Conservation (phyloP, 1,139 yeast genomes). For the Pichia sp. region DNA sequence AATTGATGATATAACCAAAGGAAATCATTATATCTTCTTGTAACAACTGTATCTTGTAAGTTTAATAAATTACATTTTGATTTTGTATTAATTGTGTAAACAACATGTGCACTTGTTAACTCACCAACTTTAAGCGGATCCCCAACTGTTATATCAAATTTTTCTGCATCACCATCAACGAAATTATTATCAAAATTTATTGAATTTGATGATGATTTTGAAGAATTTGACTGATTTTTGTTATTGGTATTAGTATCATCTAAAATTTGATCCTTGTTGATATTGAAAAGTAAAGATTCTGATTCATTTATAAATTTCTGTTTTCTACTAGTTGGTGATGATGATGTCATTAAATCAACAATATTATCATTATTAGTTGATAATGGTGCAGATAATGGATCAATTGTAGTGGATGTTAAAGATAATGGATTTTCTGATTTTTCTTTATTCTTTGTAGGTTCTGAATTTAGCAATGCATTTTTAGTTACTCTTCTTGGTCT, state of each 20-base stretch:
- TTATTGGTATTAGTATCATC: neutral
- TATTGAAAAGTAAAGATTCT: slow-evolving; percentile 38
- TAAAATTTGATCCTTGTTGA: slow-evolving; percentile 11
- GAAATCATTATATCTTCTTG: slow-evolving; percentile 30
- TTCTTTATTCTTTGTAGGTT: neutral
- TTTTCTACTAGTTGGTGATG: slow-evolving; percentile 15
- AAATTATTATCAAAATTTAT: slow-evolving; percentile 12
- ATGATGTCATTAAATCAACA: neutral
- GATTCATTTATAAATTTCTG: slow-evolving; percentile 34
- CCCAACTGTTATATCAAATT: slow-evolving; percentile 67
- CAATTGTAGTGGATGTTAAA: slow-evolving; percentile 30
- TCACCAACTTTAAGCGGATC: slow-evolving; percentile 94
- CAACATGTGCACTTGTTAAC: slow-evolving; percentile 80
- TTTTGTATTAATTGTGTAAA: slow-evolving; percentile 67
- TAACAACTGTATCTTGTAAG: slow-evolving; percentile 22
- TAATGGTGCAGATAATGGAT: slow-evolving; percentile 26
- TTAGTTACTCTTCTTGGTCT: slow-evolving; percentile 41
- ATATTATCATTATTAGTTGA: slow-evolving; percentile 14
- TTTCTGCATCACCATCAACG: slow-evolving; percentile 23
- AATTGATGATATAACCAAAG: slow-evolving; percentile 80
- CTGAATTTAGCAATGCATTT: slow-evolving; percentile 13
- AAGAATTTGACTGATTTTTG: neutral
- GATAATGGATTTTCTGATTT: slow-evolving; percentile 4
- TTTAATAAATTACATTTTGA: slow-evolving; percentile 35
- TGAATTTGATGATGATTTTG: neutral